Conservation (phyloP, 2,329 filamentous ascomycete genomes). For the Lanzia echinophila region DNA sequence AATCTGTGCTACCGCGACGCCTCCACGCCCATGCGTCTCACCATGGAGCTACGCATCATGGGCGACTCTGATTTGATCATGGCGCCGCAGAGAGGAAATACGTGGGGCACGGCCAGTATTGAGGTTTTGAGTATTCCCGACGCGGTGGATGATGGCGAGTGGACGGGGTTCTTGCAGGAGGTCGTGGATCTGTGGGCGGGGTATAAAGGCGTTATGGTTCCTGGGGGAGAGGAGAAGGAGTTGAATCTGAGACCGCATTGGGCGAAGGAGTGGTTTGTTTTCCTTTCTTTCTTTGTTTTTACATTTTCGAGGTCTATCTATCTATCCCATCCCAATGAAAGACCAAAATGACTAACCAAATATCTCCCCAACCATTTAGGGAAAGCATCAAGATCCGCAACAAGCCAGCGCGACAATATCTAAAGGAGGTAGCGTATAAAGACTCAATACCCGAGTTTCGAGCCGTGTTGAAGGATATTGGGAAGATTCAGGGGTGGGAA, state of each 20-base stretch:
- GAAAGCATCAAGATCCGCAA: background rate
- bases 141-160: constrained; percentile 33
- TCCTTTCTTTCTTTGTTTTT: background rate
- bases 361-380: background rate
- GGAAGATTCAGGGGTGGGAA: constrained; percentile 33
- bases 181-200: constrained; percentile 38
- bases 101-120: constrained; percentile 37
- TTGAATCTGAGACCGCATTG: constrained; percentile 34
- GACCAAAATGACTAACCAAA: too few relatives aligned
- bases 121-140: constrained; percentile 39
- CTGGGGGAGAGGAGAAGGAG: constrained; percentile 17
- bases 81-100: constrained; percentile 39
- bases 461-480: constrained; percentile 30
- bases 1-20: constrained; percentile 36
- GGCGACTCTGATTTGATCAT: constrained; percentile 37
- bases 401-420: background rate
- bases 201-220: constrained; percentile 18
- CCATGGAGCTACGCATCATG: constrained; percentile 40
- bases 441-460: background rate
- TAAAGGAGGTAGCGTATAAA: background rate
- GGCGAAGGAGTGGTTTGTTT: constrained; percentile 38
- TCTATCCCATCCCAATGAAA: background rate
- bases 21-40: constrained; percentile 36
- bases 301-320: background rate
- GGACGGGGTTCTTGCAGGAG: constrained; percentile 36